These are phyloP conservation scores for Amborella trichopoda DNA, from an alignment of 164 flowering plant genomes.

Conservation along the genomic window DNA sequence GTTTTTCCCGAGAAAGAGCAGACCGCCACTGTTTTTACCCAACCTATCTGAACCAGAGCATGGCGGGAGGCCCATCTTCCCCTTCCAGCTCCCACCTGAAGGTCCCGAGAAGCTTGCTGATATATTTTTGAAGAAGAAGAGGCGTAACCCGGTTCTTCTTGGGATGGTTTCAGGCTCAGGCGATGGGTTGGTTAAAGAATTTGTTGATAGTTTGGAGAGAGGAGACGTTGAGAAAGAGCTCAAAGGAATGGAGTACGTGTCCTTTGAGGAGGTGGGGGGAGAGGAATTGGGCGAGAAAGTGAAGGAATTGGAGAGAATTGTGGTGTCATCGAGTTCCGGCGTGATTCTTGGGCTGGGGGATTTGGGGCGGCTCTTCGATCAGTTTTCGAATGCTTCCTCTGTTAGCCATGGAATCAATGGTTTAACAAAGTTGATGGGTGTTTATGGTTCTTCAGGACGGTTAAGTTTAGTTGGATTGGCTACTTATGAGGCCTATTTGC, in stretches of 20 bases:
- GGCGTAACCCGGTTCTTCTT: slow-evolving; percentile 70
- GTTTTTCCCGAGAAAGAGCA: slow-evolving; percentile 20
- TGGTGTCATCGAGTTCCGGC: slow-evolving; percentile 27
- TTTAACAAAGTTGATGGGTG: slow-evolving; percentile 34
- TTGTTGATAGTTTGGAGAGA: slow-evolving; percentile 29
- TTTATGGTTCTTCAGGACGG: slow-evolving; percentile 19
- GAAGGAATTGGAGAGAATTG: slow-evolving; percentile 18
- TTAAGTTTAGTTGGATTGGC: slow-evolving; percentile 66
- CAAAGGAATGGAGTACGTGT: slow-evolving; percentile 30
- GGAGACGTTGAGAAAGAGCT: slow-evolving; percentile 17
- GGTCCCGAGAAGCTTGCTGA: slow-evolving; percentile 32
- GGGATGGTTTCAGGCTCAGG: slow-evolving; percentile 36
- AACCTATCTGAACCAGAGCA: slow-evolving; percentile 22
- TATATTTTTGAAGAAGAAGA: slow-evolving; percentile 34
- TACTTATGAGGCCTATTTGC: slow-evolving; percentile 51
- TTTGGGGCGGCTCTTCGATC: slow-evolving; percentile 36
- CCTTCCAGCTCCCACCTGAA: slow-evolving; percentile 38
- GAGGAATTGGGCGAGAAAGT: slow-evolving; percentile 16
- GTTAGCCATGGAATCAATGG: slow-evolving; percentile 3
- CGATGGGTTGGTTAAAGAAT: slow-evolving; percentile 33
- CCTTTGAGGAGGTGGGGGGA: slow-evolving; percentile 31
- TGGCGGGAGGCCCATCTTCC: background rate
- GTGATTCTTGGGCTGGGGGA: slow-evolving; percentile 64
- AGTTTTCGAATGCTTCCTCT: slow-evolving; percentile 8
- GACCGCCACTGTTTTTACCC: slow-evolving; percentile 56